Percentiles rank a stretch among this genome's conserved stretches.
Conservation (phyloP, 2,329 filamentous ascomycete genomes). For the Clonostachys byssicola region DNA sequence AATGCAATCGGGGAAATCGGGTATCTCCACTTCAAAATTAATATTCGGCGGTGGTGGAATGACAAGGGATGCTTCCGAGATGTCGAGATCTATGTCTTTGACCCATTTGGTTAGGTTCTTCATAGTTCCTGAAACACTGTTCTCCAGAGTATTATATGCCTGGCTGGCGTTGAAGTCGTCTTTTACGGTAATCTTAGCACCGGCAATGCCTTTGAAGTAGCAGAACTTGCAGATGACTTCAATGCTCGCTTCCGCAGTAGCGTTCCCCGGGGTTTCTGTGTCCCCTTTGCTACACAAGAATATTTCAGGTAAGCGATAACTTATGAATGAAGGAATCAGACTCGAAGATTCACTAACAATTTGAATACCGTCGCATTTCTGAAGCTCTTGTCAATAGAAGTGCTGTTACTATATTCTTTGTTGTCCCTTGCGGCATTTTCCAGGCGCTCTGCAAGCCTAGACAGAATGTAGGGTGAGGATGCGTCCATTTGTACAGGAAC, state of each 20-base stretch:
- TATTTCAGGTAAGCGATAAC: not conserved
- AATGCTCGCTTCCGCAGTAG: constrained; percentile 9
- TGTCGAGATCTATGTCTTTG: constrained; percentile 31
- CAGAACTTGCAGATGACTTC: constrained; percentile 41
- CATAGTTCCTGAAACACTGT: constrained; percentile 7
- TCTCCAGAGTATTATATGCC: constrained; percentile 25
- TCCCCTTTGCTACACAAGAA: not conserved
- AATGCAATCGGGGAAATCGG: constrained; percentile 30
- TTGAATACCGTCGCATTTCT: constrained; percentile 28
- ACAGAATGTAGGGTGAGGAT: not conserved
- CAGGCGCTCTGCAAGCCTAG: not conserved
- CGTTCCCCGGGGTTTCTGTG: not conserved
- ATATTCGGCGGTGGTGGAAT: not conserved
- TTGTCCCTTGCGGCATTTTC: not conserved
- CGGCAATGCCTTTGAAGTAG: constrained; percentile 43
- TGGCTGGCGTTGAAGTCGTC: constrained; percentile 30
- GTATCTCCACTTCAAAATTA: constrained; percentile 16
- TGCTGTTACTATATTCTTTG: constrained; percentile 13
- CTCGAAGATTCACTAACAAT: constrained; percentile 15
- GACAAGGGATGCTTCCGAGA: constrained; percentile 20
- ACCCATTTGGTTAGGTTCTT: constrained; percentile 15
- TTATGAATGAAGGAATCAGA: constrained; percentile 6
- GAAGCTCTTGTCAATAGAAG: constrained; percentile 31
- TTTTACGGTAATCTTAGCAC: constrained; percentile 32
- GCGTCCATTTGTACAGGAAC: too few relatives aligned